Base-by-base conservation (phyloP, 371 early-diverging fungal species). In the Mucor circinelloides region DNA sequence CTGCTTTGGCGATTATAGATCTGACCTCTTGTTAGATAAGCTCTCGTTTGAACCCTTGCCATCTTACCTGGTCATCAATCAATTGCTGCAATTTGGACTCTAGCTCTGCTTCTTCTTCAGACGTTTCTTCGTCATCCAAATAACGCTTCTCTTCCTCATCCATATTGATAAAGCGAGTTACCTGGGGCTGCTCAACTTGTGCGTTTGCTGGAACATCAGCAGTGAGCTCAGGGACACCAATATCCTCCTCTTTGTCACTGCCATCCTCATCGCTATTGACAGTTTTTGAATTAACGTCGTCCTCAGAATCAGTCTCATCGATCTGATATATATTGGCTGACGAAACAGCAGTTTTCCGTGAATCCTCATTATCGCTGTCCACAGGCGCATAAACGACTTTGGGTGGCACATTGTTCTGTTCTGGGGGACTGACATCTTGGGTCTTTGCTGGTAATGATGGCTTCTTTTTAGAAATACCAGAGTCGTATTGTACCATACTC, bases 401-500 rank as follows among this genome's bases (percentile, higher is more conserved):
- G 5, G 63, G 34, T 31, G 38, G 19, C 0, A 38, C 31, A 36
- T 36, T 44, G 42, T 17, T 36, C 7, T 48, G 36, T 8, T 25
- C 19, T 17, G 28, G 3, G 6, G 10, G 7, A 19, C 1, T 10
- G 27, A 1, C n/a, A 15, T 25, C n/a, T 27, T 48, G 44, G 5
- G 23, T 25, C 9, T 15, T 21, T 31, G 50, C 13, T 21, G 60
- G 21, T 9, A 15, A 21, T 31, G 36, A 2, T n/a, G 56, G 8
- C 21, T 19, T 30, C 30, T 60, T 68, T 48, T 59, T 46, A 23
- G 54, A 21, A 8, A 67, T 23, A 25, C 64, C 66, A 15, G 66
- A 30, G 13, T 38, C 60, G 31, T 68, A 74, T 17, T 70, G 65
- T 1, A 64, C 62, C 58, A 62, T 52, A 31, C 74, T 74, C 71